Base-by-base conservation (phyloP, 345 rosid genomes). In the Eucalyptus curtisii region DNA sequence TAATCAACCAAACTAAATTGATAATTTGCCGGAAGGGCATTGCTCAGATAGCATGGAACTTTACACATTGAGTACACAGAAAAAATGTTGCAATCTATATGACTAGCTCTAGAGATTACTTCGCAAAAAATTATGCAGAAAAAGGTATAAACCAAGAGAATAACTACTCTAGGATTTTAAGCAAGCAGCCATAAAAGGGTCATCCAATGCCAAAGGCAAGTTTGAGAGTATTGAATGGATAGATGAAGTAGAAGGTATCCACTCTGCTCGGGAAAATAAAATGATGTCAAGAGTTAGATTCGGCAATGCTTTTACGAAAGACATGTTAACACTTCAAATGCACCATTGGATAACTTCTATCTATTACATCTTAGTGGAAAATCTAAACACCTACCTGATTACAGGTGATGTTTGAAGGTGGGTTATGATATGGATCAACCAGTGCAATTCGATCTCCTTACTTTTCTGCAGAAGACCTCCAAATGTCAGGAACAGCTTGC, bases 401-500 rank as follows among this genome's bases (percentile, higher is more conserved):
- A 89, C 96, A 96, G 27, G 99, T 97, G 90, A 97, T 89, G 49
- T 86, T 93, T 48, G 94, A 92, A 42, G 98, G 97, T 12, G 99
- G 97, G n/a, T 96, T 93, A 89, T 97, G 99, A 90, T 95, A 95
- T 2, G 96, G 97, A 91, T 97, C 98, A 48, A 95, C 90, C 87
- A 96, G 55, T 3, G 99, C 98, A 57, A 95, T 89, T 68, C 45
- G 92, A 91, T 95, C 96, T 64, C 97, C 97, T 66, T 91, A 94
- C 91, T 94, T 96, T 52, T 97, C 94, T 1, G 94, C 97, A 57
- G 96, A 90, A 91, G 94, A 92, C 92, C 97, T 96, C 98, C 99
- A 97, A 86, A 97, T 93, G 71, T 97, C 99, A 86, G 98, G 99
- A 90, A 96, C 96, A 76, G 96, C 92, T 88, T 90, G 92, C 98